Evolutionary conservation across 225 moss, liverwort and hornwort genomes (phyloP).

Genomic region (Anthoceros angustus): DNA sequence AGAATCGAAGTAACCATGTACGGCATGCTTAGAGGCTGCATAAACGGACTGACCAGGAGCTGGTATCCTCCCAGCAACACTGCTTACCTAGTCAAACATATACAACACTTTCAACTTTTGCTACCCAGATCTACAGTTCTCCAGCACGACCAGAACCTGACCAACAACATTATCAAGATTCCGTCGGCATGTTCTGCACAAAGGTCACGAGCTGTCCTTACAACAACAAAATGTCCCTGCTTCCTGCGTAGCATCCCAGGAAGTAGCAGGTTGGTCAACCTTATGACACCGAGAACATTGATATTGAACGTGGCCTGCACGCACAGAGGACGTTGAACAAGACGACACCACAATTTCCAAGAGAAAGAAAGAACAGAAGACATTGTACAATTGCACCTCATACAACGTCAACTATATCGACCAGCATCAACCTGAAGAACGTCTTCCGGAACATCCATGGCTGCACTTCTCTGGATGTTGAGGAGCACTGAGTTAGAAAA

Average conservation of each 20-base stretch:
- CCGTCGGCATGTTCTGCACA: background rate
- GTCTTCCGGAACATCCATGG: slow-evolving; percentile 40
- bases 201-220: background rate
- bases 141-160: background rate
- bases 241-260: slow-evolving; percentile 49
- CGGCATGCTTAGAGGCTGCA: slow-evolving; percentile 52
- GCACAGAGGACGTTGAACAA: background rate
- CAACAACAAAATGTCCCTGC: slow-evolving; percentile 55
- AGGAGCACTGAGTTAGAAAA: background rate
- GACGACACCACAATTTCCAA: background rate
- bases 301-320: slow-evolving; percentile 39
- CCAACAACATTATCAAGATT: background rate
- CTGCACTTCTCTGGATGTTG: slow-evolving; percentile 21
- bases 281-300: slow-evolving; percentile 53
- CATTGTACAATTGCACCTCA: background rate
- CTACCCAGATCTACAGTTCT: background rate
- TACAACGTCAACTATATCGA: background rate
- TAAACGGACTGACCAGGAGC: slow-evolving; percentile 65
- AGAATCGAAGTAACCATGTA: slow-evolving; percentile 50
- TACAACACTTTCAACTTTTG: background rate
- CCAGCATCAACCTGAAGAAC: slow-evolving; percentile 18
- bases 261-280: slow-evolving; percentile 43
- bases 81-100: slow-evolving; percentile 30
- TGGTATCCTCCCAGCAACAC: slow-evolving; percentile 43
- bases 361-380: background rate